phyloP scores from a whole-genome alignment of 2,329 filamentous ascomycete genomes.

The Dothideomycetes sp. region DNA sequence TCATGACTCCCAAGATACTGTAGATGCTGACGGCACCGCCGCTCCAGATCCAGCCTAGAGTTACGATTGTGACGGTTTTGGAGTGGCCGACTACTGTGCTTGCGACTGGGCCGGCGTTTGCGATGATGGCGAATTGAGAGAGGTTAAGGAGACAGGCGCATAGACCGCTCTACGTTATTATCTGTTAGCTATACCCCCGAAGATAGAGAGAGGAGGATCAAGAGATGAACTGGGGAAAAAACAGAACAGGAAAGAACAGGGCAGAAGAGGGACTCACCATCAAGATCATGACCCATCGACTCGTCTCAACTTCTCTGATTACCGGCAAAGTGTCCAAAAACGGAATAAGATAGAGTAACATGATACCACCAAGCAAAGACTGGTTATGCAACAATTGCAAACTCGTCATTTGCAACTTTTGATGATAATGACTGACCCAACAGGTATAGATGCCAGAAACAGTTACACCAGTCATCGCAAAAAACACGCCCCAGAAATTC shows the following conservation, averaged over 20 bases:
- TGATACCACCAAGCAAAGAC: constrained; percentile 52
- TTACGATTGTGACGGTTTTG: constrained; percentile 27
- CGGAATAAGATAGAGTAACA: constrained; percentile 57
- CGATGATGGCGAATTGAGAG: constrained; percentile 28
- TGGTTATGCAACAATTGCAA: constrained; percentile 64
- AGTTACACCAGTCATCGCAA: constrained; percentile 55
- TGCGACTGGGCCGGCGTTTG: constrained; percentile 25
- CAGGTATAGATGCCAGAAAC: constrained; percentile 60
- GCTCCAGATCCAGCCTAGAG: constrained; percentile 24
- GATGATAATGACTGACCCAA: constrained; percentile 58
- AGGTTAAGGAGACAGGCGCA: constrained; percentile 56
- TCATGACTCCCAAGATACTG: constrained; percentile 22
- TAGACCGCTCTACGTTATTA: constrained; percentile 50
- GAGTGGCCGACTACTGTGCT: constrained; percentile 29
- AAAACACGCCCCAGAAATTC: constrained; percentile 50
- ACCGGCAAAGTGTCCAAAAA: constrained; percentile 55
- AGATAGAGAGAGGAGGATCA: no score
- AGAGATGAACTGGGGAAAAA: background rate
- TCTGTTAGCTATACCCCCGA: constrained; percentile 12
- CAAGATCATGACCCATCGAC: constrained; percentile 39
- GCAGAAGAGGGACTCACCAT: constrained; percentile 36
- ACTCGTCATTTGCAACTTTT: constrained; percentile 56
- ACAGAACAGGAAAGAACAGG: background rate
- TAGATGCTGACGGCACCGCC: constrained; percentile 20
- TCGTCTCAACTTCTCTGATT: constrained; percentile 41